These are phyloP conservation scores for Cladosporium colombiae DNA, from an alignment of 2,329 filamentous ascomycete genomes.

Conservation along the genomic window DNA sequence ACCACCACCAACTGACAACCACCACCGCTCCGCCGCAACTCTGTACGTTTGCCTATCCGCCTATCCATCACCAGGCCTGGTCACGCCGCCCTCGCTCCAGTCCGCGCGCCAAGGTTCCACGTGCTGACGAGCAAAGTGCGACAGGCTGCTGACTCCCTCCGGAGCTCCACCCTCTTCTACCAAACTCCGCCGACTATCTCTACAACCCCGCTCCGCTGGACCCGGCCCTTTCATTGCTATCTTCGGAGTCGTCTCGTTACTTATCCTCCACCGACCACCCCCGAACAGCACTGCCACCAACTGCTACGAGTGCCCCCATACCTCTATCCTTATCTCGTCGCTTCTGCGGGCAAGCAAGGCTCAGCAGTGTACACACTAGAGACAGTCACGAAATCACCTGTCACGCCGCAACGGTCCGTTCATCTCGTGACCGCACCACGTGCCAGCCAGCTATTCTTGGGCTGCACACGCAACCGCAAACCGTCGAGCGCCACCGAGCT, in stretches of 20 bases:
- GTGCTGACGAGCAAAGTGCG: conserved; percentile 19
- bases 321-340: not conserved
- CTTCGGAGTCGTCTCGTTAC: not conserved
- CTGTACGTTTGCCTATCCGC: not conserved
- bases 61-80: not conserved
- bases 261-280: not conserved
- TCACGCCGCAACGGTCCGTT: not conserved
- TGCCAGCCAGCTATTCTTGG: not conserved
- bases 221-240: not conserved
- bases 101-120: conserved; percentile 14
- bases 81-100: not conserved
- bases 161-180: conserved; percentile 14
- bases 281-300: not conserved
- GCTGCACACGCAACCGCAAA: not conserved
- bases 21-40: not conserved
- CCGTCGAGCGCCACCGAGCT: not conserved
- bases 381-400: not conserved
- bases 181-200: conserved; percentile 12
- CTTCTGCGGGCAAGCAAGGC: not conserved
- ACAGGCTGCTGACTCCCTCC: conserved; percentile 17
- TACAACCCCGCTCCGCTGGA: not conserved
- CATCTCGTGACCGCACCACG: not conserved
- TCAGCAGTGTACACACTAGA: not conserved
- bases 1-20: not conserved
- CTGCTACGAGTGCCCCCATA: not conserved